These are phyloP conservation scores for Pichia pseudocactophila DNA, from an alignment of 805 yeast genomes.

Conservation along the genomic window DNA sequence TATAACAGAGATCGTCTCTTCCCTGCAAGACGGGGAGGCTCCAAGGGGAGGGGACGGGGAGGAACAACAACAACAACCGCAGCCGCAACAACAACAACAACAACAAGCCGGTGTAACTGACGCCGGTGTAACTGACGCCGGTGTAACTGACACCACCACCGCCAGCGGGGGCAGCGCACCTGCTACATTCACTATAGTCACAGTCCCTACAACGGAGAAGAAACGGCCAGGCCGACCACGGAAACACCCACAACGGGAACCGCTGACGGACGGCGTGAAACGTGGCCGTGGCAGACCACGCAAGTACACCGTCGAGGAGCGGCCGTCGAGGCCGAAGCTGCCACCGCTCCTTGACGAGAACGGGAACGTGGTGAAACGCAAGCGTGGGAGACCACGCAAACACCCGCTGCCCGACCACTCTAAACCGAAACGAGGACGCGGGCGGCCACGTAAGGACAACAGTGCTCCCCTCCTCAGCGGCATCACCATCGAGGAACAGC, in stretches of 20 bases:
- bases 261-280: background rate
- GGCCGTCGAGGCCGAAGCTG: background rate
- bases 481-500: no score
- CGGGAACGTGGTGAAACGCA: background rate
- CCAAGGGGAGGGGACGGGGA: no score
- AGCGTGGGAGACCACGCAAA: constrained; percentile 2
- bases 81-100: no score
- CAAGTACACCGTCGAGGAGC: constrained; percentile 1
- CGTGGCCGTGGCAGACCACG: constrained; percentile 9
- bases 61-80: no score
- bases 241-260: background rate
- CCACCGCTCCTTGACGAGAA: constrained; percentile 1
- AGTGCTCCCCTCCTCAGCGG: no score
- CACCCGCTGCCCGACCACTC: background rate
- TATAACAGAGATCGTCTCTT: no score
- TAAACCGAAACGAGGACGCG: background rate
- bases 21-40: no score
- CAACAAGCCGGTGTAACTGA: no score
- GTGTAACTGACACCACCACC: constrained; percentile 8
- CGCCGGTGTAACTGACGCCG: no score
- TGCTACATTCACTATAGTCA: no score
- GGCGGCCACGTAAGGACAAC: background rate
- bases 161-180: constrained; percentile 4
- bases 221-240: constrained; percentile 5
- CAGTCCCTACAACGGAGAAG: background rate